phyloP scores from a whole-genome alignment of 2,329 filamentous ascomycete species.

The Aspergillus sp. region DNA sequence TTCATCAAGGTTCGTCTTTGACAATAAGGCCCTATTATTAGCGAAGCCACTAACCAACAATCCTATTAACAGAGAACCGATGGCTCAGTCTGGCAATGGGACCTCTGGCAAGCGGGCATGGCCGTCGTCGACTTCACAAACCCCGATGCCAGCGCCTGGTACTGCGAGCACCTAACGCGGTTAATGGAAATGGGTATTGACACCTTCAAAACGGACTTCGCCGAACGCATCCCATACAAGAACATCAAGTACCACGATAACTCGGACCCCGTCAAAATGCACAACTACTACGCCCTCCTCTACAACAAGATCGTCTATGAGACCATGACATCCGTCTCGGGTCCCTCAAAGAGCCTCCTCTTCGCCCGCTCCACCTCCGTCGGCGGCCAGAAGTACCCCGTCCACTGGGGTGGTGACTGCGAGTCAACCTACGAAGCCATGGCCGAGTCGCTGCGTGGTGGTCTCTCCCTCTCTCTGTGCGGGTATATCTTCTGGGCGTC shows the following conservation, averaged over 20 bases:
- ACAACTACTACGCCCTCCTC: conserved; percentile 73
- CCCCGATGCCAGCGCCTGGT: conserved; percentile 67
- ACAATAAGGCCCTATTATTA: background rate
- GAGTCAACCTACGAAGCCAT: conserved; percentile 72
- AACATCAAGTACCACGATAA: conserved; percentile 66
- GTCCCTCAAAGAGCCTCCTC: conserved; percentile 58
- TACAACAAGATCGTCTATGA: conserved; percentile 72
- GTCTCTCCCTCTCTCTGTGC: conserved; percentile 62
- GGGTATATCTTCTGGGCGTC: conserved; percentile 69
- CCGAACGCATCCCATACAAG: conserved; percentile 66
- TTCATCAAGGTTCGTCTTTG: conserved; percentile 54
- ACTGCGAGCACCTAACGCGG: conserved; percentile 58
- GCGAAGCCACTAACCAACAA: background rate
- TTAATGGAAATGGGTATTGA: conserved; percentile 70
- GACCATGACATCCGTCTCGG: conserved; percentile 56
- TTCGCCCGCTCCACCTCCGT: conserved; percentile 69
- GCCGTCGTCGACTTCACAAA: conserved; percentile 73
- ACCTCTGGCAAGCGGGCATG: conserved; percentile 77
- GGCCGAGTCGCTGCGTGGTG: conserved; percentile 68
- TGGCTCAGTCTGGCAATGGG: conserved; percentile 73
- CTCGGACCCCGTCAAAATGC: conserved; percentile 65
- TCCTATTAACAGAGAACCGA: conserved; percentile 52
- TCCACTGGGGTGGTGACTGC: conserved; percentile 74
- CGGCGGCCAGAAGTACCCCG: conserved; percentile 67
- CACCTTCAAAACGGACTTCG: conserved; percentile 74